Evolutionary conservation across 768 basidiomycete genomes (phyloP).

Genomic region (Hydnum rufescens): DNA sequence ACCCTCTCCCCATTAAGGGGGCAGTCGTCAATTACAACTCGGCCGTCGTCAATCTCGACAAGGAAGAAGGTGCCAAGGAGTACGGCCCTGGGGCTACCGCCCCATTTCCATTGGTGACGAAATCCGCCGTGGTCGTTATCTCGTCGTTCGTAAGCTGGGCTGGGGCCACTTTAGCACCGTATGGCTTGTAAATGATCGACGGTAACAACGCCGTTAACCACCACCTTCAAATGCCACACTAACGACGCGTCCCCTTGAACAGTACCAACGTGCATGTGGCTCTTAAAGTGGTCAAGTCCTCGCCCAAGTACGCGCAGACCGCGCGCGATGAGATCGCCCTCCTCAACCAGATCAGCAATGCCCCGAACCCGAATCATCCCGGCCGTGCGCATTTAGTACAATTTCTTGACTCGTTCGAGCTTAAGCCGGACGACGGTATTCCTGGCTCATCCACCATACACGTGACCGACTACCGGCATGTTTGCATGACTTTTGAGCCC

Average conservation of each 20-base stretch:
- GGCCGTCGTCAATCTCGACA: neutral
- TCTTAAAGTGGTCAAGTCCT: constrained; percentile 89
- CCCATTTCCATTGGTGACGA: constrained; percentile 60
- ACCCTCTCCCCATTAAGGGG: neutral
- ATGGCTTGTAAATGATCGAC: constrained; percentile 66
- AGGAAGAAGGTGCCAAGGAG: constrained; percentile 22
- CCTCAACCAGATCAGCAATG: constrained; percentile 23
- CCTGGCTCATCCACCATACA: constrained; percentile 17
- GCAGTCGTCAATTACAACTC: neutral
- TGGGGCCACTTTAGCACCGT: constrained; percentile 96
- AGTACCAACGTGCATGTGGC: constrained; percentile 67
- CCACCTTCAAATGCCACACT: no score
- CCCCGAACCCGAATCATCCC: constrained; percentile 44
- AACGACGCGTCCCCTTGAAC: no score
- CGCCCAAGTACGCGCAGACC: constrained; percentile 86
- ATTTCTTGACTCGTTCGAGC: constrained; percentile 77
- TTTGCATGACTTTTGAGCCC: constrained; percentile 27
- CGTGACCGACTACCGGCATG: constrained; percentile 8
- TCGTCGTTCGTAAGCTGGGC: constrained; percentile 80
- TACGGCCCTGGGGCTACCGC: constrained; percentile 24
- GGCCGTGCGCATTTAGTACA: constrained; percentile 70
- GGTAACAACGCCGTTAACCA: no score
- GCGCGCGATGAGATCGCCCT: constrained; percentile 94
- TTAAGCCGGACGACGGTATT: neutral
- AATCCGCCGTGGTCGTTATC: constrained; percentile 72